Evolutionary conservation across 2,329 filamentous ascomycete species (phyloP), one percentile per base, ranked within the genome.

Genomic region (Emergomyces pasteurianus): DNA sequence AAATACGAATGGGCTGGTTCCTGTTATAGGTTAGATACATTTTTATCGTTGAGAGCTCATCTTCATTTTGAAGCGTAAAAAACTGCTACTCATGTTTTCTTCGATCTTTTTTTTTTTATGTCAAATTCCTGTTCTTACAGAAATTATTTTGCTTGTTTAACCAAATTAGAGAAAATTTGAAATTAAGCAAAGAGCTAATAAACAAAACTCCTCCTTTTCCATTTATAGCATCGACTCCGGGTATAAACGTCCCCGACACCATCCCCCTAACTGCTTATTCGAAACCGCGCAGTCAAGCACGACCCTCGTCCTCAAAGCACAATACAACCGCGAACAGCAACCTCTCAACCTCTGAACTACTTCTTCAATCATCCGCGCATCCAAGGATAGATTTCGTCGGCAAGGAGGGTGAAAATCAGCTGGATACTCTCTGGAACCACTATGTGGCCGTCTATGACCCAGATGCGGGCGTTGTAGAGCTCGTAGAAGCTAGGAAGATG

Each of bases 381-480:
- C 75, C 81, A 16, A 81, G 79, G 58, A 76, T 86, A 59, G 83
- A 86, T 71, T 86, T 84, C 66, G 76, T 77, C 23, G 84, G 81
- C 26, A 75, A 74, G 42, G 77, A 79, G 66, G 74, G 73, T 34
- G 77, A 79, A 62, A 78, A 81, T 60, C 74, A 77, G 47, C 75
- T 78, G 57, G 79, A 83, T 61, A 78, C 77, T 36, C 73, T 80
- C 62, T 70, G 83, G 61, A 81, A 81, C 65, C 83, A 86, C 72
- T 87, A 86, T 65, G 71, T 86, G 62, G 84, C 81, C 58, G 75
- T 86, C 50, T 84, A 79, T 65, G 82, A 87, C 63, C 81, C 82
- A 0, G 71, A 75, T 31, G 77, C 76, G 4, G 77, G 77, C 60
- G 78, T 77, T 50, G 75, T 85, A 63, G 77, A 83, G 64, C 70